A percentile compares a stretch with the other conserved stretches of the same genome.
phyloP scores from a whole-genome alignment of 495 filamentous ascomycete species.

The Margaritispora aquatica region DNA sequence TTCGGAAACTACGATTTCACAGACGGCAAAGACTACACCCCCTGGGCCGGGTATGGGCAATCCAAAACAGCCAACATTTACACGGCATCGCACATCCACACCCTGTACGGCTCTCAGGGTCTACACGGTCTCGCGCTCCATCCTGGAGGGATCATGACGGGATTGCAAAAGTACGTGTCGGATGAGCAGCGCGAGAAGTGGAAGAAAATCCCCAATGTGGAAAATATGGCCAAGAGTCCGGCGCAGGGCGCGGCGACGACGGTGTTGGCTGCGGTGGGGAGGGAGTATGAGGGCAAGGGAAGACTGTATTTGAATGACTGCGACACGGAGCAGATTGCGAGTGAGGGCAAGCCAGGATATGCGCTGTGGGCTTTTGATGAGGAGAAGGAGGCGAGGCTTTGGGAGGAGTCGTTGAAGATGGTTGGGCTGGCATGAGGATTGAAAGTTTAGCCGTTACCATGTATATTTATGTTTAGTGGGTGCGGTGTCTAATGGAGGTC shows the following conservation, averaged over 20 bases:
- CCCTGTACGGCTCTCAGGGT: slow-evolving; percentile 28
- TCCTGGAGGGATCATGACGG: slow-evolving; percentile 33
- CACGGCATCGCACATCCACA: slow-evolving; percentile 38
- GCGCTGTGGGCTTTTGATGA: slow-evolving; percentile 27
- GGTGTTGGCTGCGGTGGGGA: slow-evolving; percentile 35
- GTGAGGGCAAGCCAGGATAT: slow-evolving; percentile 7
- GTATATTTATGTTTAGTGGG: background rate
- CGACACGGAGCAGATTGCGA: slow-evolving; percentile 20
- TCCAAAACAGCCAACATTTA: slow-evolving; percentile 47
- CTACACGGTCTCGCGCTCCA: slow-evolving; percentile 31
- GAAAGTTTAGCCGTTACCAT: background rate
- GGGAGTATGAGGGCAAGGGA: slow-evolving; percentile 30
- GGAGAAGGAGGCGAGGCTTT: slow-evolving; percentile 31
- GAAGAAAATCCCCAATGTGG: slow-evolving; percentile 18
- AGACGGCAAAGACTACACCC: slow-evolving; percentile 27
- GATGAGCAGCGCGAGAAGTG: slow-evolving; percentile 27
- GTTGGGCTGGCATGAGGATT: slow-evolving; percentile 22
- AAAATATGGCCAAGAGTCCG: slow-evolving; percentile 29
- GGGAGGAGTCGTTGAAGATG: slow-evolving; percentile 31
- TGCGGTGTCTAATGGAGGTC: too few species aligned
- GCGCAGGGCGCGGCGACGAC: slow-evolving; percentile 38
- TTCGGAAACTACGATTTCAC: slow-evolving; percentile 42
- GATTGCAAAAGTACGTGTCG: slow-evolving; percentile 21
- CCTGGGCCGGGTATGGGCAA: slow-evolving; percentile 37
- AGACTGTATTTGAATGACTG: slow-evolving; percentile 37